Conservation (phyloP, 2,329 filamentous ascomycete species). For the Sordariomycetes sp. region DNA sequence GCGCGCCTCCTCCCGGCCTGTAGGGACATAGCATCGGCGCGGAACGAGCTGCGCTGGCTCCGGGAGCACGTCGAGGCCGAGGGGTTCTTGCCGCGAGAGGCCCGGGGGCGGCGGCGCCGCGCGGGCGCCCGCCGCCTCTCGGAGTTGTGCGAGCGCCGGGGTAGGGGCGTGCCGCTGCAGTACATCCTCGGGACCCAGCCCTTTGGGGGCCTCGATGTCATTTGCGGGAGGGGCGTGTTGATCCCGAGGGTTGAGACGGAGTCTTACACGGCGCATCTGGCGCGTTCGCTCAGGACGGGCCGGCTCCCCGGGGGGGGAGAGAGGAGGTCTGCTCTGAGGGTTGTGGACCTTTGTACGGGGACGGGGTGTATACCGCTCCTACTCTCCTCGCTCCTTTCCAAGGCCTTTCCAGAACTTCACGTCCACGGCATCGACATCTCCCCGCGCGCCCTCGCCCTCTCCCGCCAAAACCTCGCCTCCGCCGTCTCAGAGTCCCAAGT, state of each 20-base stretch:
- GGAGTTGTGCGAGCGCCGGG: conserved; percentile 32
- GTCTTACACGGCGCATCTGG: conserved; percentile 47
- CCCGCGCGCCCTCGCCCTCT: conserved; percentile 46
- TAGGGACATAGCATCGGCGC: conserved; percentile 47
- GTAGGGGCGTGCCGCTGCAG: conserved; percentile 64
- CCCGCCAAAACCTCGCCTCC: conserved; percentile 46
- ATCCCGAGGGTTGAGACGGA: conserved; percentile 77
- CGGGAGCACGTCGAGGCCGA: conserved; percentile 37
- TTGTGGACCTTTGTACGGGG: conserved; percentile 83
- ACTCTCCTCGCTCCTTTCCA: conserved; percentile 47
- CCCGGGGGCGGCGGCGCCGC: conserved; percentile 6
- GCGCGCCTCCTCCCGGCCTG: conserved; percentile 50
- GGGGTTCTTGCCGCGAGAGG: background rate
- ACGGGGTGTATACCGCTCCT: conserved; percentile 81
- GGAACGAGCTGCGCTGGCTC: conserved; percentile 63
- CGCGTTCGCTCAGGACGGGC: conserved; percentile 22
- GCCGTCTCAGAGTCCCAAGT: conserved; percentile 24
- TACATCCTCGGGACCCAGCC: conserved; percentile 82
- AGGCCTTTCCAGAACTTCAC: conserved; percentile 24
- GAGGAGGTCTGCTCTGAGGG: conserved; percentile 26
- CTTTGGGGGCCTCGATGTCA: conserved; percentile 72
- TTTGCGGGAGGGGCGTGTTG: conserved; percentile 63
- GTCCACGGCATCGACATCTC: conserved; percentile 69
- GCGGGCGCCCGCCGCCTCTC: conserved; percentile 14
- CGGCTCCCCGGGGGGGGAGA: conserved; percentile 4